These are phyloP conservation scores for Amanita pseudoporphyria DNA, from an alignment of 768 basidiomycete genomes.

Conservation along the genomic window DNA sequence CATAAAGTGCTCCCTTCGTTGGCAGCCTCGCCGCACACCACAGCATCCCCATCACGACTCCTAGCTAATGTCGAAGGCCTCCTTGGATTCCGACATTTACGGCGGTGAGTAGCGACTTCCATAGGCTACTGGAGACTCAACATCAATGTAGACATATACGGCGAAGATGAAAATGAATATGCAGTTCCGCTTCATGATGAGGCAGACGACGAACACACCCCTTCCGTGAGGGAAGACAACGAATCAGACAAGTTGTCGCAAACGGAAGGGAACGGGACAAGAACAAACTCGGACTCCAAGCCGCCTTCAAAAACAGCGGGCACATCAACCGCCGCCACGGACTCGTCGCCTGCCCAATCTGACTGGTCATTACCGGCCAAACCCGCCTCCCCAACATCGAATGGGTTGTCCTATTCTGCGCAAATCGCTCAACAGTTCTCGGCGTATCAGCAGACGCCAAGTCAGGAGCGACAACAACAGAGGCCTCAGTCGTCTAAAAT, in stretches of 20 bases:
- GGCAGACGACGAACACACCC: slow-evolving; percentile 16
- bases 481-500: slow-evolving; percentile 18
- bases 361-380: slow-evolving; percentile 19
- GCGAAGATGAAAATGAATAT: slow-evolving; percentile 39
- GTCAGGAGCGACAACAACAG: slow-evolving; percentile 51
- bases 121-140: slow-evolving; percentile 19
- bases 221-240: slow-evolving; percentile 6
- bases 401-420: slow-evolving; percentile 45
- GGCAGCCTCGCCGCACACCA: neutral
- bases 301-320: slow-evolving; percentile 1
- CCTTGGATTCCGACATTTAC: slow-evolving; percentile 26
- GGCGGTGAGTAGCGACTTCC: slow-evolving; percentile 19
- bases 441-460: slow-evolving; percentile 53
- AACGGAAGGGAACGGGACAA: neutral
- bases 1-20: neutral
- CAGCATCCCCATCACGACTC: neutral
- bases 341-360: slow-evolving; percentile 13
- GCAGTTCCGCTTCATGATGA: slow-evolving; percentile 19
- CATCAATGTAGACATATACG: slow-evolving; percentile 38
- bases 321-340: slow-evolving; percentile 4
- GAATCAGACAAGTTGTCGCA: neutral
- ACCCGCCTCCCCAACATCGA: slow-evolving; percentile 16
- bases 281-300: slow-evolving; percentile 3
- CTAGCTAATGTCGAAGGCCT: slow-evolving; percentile 1
- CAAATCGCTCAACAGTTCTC: slow-evolving; percentile 62